Evolutionary conservation across 2,329 filamentous ascomycete species (phyloP).

Genomic region (Leptodontidium sp.): DNA sequence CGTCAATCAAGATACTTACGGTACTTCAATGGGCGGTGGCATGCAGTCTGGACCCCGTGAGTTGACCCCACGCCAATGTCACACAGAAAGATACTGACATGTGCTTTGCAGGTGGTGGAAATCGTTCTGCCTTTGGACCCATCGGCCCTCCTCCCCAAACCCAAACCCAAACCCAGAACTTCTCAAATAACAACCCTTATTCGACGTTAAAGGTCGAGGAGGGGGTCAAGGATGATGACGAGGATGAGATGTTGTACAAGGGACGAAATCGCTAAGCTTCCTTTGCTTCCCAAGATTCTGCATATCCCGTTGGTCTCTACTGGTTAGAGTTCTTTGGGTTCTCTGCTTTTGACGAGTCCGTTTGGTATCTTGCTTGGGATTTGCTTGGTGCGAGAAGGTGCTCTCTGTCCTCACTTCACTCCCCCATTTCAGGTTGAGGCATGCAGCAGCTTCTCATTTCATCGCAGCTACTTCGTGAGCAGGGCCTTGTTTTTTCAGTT

Average conservation of each 20-base stretch:
- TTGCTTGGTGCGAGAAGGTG: not conserved
- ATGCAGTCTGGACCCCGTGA: not conserved
- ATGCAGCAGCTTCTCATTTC: not conserved
- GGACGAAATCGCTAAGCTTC: not conserved
- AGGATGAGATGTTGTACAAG: slow-evolving; percentile 15
- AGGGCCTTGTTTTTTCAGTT: not conserved
- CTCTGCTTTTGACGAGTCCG: not conserved
- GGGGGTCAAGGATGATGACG: slow-evolving; percentile 13
- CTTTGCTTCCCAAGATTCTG: not conserved
- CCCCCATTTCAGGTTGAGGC: not conserved
- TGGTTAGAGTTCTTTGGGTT: not conserved
- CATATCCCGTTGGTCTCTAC: not conserved
- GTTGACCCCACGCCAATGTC: not conserved
- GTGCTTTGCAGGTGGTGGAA: not conserved
- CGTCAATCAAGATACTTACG: too few relatives aligned
- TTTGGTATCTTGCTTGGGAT: not conserved
- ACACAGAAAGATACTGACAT: not conserved
- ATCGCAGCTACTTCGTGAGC: not conserved
- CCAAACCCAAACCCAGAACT: not conserved
- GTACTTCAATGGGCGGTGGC: not conserved
- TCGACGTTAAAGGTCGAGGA: slow-evolving; percentile 2
- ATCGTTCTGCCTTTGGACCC: slow-evolving; percentile 9
- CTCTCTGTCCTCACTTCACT: not conserved
- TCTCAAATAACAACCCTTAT: slow-evolving; percentile 14
- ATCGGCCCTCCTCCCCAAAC: slow-evolving; percentile 21